phyloP scores from a whole-genome alignment of 2,329 filamentous ascomycete genomes.

The Eutypella sp. region DNA sequence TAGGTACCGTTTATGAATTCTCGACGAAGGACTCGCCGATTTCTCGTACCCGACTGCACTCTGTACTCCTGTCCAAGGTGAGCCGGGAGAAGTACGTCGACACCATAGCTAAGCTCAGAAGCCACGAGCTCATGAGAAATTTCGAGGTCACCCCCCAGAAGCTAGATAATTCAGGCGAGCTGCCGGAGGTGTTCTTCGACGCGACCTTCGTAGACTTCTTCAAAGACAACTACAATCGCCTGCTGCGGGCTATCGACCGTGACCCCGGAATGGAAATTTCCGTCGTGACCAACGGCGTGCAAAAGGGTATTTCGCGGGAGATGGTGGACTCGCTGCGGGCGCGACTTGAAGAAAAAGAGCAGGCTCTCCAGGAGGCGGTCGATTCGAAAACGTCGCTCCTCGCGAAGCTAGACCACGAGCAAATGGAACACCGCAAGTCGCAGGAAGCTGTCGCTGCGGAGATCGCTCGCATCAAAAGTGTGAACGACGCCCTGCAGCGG shows the following conservation, averaged over 20 bases:
- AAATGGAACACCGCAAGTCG: conserved; percentile 63
- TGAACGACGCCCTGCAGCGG: conserved; percentile 66
- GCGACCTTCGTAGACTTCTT: conserved; percentile 85
- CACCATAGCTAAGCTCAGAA: conserved; percentile 70
- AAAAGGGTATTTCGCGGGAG: conserved; percentile 90
- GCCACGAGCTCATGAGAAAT: conserved; percentile 75
- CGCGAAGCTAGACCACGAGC: conserved; percentile 63
- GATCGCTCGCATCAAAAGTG: conserved; percentile 51
- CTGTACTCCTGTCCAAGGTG: conserved; percentile 69
- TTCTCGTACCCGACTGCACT: conserved; percentile 72
- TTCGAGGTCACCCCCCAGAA: conserved; percentile 82
- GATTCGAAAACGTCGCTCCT: conserved; percentile 42
- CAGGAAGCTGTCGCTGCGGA: conserved; percentile 55
- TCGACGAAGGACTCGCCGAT: conserved; percentile 96
- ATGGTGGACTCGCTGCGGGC: conserved; percentile 78
- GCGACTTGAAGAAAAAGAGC: conserved; percentile 70
- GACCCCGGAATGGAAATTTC: conserved; percentile 85
- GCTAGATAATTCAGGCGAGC: conserved; percentile 45
- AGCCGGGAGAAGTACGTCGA: conserved; percentile 86
- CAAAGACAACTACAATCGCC: conserved; percentile 89
- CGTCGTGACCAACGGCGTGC: conserved; percentile 69
- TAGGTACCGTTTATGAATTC: conserved; percentile 92
- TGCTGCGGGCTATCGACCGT: conserved; percentile 80
- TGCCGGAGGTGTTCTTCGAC: conserved; percentile 84
- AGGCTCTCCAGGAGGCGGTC: conserved; percentile 42